Evolutionary conservation across 208 protist species (phyloP), one percentile per base, ranked within the genome.

Genomic region (Leishmania guyanensis): DNA sequence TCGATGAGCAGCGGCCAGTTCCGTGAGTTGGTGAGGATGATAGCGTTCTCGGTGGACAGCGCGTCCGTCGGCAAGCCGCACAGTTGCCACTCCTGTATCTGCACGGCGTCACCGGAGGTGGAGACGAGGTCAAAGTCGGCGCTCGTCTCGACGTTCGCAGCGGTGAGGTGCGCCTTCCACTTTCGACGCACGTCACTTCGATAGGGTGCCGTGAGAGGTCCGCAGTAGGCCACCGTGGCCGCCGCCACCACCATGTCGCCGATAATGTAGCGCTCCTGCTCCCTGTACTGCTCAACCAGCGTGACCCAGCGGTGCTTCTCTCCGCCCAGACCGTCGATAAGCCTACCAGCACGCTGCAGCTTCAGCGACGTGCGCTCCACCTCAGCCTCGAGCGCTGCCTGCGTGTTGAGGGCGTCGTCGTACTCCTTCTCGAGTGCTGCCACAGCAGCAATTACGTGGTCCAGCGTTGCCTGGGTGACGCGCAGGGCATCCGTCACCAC

Each of bases 1-100:
- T 99, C 99, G 78, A 99, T 99, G 77, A 99, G 94, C 74, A 99
- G 91, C 64, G 99, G 98, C 98, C 99, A 99, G 66, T 97, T 96
- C 16, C 93, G 83, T 5, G 98, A 92, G 75, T 97, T 97, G 54
- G 90, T 83, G 51, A 99, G 87, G 77, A 99, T 99, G 81, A 99
- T 98, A 66, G 93, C 99, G 85, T 99, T 99, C 86, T 99, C 98
- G 17, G 97, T 97, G 2, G 98, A 99, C 17, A 99, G 84, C 12
- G 86, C 81, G 89, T 99, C 99, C 20, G 95, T 93, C 56, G 99
- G 99, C 20, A 99, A 91, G 4, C 98, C 98, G 82, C 91, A 95
- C 36, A 99, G 84, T 81, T 98, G 91, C 98, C 98, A 99, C 80
- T 98, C 88, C 74, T 99, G 95, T 62, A 99, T 98, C 85, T 95